These are phyloP conservation scores for Neurospora sp. DNA, from an alignment of 2,329 filamentous ascomycete genomes.

Conservation along the genomic window DNA sequence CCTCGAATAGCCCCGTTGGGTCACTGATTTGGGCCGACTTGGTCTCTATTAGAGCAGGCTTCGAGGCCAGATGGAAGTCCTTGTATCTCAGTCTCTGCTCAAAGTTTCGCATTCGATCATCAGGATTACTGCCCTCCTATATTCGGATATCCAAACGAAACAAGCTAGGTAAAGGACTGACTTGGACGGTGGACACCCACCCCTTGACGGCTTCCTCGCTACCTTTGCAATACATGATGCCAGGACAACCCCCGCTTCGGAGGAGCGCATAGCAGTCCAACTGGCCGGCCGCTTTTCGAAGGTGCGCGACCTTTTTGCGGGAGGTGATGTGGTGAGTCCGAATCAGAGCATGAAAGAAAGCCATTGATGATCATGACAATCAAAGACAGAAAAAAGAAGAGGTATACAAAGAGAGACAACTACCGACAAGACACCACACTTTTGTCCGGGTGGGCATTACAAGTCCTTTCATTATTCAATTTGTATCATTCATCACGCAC, in stretches of 20 bases:
- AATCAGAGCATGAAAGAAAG: slow-evolving; percentile 47
- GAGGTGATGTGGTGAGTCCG: slow-evolving; percentile 76
- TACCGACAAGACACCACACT: not conserved
- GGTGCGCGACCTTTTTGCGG: slow-evolving; percentile 55
- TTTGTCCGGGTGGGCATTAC: not conserved
- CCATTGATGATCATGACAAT: slow-evolving; percentile 2
- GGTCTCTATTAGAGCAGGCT: slow-evolving; percentile 30
- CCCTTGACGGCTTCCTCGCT: slow-evolving; percentile 42
- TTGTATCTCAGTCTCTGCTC: slow-evolving; percentile 57
- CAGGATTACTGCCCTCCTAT: not conserved
- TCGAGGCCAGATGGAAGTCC: slow-evolving; percentile 55
- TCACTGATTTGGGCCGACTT: slow-evolving; percentile 1
- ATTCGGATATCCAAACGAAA: not conserved
- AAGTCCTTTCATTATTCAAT: not conserved
- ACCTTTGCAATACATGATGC: slow-evolving; percentile 71
- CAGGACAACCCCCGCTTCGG: slow-evolving; percentile 58
- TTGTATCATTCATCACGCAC: not conserved
- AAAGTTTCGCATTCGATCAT: not conserved
- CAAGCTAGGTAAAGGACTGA: slow-evolving; percentile 5
- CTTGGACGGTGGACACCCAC: slow-evolving; percentile 53
- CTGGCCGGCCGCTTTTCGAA: slow-evolving; percentile 54
- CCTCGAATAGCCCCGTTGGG: slow-evolving; percentile 39
- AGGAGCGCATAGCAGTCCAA: slow-evolving; percentile 55
- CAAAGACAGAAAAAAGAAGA: not conserved
- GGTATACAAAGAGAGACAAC: not conserved